These are phyloP conservation scores for Haplosporangium sp. DNA, from an alignment of 371 early-diverging fungal genomes.

Conservation along the genomic window DNA sequence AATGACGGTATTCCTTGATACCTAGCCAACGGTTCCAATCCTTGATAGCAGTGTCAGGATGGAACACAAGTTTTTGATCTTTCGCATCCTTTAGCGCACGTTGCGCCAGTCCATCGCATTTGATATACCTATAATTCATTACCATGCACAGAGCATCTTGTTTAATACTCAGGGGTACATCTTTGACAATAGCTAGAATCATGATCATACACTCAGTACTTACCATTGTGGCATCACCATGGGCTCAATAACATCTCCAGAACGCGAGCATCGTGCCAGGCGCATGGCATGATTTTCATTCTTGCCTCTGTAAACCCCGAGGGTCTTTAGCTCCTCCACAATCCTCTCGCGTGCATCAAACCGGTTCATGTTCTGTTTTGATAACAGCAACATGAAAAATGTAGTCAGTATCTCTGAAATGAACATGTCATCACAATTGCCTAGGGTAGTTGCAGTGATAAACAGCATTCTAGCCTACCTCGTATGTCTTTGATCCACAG, in stretches of 20 bases:
- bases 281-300: conserved; percentile 87
- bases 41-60: conserved; percentile 84
- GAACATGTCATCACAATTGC: no score
- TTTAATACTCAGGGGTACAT: neutral
- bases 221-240: conserved; percentile 99
- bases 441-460: no score
- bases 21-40: conserved; percentile 98
- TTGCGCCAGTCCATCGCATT: conserved; percentile 85
- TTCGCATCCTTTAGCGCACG: conserved; percentile 78
- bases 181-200: neutral
- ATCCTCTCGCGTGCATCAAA: conserved; percentile 88
- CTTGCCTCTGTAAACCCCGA: conserved; percentile 77
- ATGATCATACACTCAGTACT: neutral
- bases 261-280: conserved; percentile 90
- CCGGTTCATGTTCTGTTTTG: conserved; percentile 73
- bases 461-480: conserved; percentile 51
- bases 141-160: no score
- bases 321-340: conserved; percentile 69
- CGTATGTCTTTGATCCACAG: conserved; percentile 67
- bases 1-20: conserved; percentile 32
- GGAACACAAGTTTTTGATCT: conserved; percentile 76
- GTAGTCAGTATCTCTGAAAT: neutral
- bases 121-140: conserved; percentile 75
- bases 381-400: conserved; percentile 29
- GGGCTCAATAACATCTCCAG: conserved; percentile 98